Conservation (phyloP, 202 grass and related monocot species). For the Saccharum hybrid region DNA sequence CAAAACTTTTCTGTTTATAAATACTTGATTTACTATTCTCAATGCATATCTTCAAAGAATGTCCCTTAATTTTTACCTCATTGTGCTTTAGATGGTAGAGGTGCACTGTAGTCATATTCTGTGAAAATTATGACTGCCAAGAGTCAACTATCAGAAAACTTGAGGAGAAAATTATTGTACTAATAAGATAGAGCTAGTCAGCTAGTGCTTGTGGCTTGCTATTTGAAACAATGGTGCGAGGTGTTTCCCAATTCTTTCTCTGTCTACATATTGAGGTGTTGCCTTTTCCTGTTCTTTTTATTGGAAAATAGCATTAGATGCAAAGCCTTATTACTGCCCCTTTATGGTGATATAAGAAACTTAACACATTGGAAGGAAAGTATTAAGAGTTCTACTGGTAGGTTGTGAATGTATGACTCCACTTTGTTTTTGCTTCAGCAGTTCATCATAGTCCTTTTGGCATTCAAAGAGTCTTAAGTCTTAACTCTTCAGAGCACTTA, state of each 20-base stretch:
- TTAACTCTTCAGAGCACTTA: constrained; percentile 7
- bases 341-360: not conserved
- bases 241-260: not conserved
- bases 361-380: not conserved
- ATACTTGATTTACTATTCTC: not conserved
- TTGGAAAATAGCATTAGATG: not conserved
- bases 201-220: not conserved
- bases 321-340: not conserved
- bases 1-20: not conserved
- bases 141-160: not conserved
- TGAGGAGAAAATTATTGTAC: not conserved
- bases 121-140: not conserved
- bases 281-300: constrained; percentile 1
- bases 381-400: not conserved
- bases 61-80: not conserved
- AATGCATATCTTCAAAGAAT: not conserved
- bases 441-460: not conserved
- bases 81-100: not conserved
- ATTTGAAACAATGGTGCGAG: not conserved
- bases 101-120: not conserved
- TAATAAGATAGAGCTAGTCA: not conserved
- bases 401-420: not conserved
- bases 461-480: not conserved
- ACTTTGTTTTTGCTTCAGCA: not conserved
- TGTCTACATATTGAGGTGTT: not conserved